phyloP scores from a whole-genome alignment of 768 basidiomycete species.

The Leccinum subtestaceum region DNA sequence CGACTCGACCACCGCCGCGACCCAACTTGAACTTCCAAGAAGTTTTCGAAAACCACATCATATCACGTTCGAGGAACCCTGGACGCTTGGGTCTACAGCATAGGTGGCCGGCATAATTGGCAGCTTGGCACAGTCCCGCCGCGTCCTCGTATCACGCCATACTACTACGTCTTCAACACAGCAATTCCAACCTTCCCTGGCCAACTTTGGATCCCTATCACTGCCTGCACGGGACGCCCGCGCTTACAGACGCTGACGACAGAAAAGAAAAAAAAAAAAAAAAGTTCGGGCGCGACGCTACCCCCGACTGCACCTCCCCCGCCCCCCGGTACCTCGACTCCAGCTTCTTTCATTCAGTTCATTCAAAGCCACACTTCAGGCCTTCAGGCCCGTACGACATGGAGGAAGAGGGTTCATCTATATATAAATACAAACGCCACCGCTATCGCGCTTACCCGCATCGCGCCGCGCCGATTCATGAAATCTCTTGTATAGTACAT shows the following conservation, averaged over 20 bases:
- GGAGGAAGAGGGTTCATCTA: background rate
- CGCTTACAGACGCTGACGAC: background rate
- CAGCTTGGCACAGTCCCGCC: background rate
- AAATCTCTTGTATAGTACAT: background rate
- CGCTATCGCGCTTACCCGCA: constrained; percentile 4
- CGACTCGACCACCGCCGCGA: background rate
- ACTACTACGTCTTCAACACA: background rate
- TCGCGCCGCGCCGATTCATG: constrained; percentile 6
- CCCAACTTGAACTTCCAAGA: background rate
- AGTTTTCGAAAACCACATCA: background rate
- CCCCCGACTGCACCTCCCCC: background rate
- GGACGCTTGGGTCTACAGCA: background rate
- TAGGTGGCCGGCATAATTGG: background rate
- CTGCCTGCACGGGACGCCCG: background rate
- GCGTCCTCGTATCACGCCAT: background rate
- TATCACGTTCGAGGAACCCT: background rate
- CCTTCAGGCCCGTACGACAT: background rate
- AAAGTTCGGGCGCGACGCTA: background rate
- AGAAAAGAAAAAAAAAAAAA: background rate
- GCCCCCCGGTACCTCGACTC: background rate
- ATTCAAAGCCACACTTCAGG: background rate
- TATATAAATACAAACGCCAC: background rate
- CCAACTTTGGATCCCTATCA: background rate
- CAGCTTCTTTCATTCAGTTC: background rate
- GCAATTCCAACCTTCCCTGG: background rate